Evolutionary conservation across 1,139 yeast species (phyloP).

Genomic region (Taiozyma sp.): DNA sequence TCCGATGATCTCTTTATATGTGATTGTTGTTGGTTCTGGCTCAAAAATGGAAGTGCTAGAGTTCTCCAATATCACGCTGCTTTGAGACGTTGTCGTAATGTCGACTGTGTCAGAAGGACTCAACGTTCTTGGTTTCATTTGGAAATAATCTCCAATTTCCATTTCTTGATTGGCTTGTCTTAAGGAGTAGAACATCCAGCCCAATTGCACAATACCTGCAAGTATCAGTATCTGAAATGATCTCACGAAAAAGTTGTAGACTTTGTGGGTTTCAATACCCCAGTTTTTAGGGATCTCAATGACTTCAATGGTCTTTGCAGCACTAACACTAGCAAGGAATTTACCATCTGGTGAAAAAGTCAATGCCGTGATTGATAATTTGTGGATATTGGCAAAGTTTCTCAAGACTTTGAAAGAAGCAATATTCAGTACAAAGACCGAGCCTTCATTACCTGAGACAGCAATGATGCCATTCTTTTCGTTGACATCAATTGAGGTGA

Average conservation of each 20-base stretch:
- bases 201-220: conserved; percentile 5
- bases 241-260: conserved; percentile 19
- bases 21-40: background rate
- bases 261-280: conserved; percentile 22
- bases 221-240: conserved; percentile 12
- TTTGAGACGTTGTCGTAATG: background rate
- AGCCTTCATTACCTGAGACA: conserved; percentile 71
- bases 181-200: conserved; percentile 13
- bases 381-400: conserved; percentile 55
- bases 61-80: background rate
- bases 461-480: conserved; percentile 51
- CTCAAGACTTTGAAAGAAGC: conserved; percentile 26
- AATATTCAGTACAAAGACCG: conserved; percentile 48
- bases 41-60: background rate
- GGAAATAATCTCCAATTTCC: conserved; percentile 21
- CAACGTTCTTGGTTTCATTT: conserved; percentile 16
- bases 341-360: conserved; percentile 67
- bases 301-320: conserved; percentile 69
- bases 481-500: conserved; percentile 59
- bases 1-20: background rate
- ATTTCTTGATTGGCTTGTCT: conserved; percentile 6
- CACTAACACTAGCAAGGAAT: conserved; percentile 71
- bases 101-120: background rate
- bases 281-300: conserved; percentile 46
- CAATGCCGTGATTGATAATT: conserved; percentile 71